Percentiles rank a stretch among this genome's conserved stretches.
These are phyloP conservation scores for Pythium myriotylum DNA, from an alignment of 352 stramenopile genomes.

Conservation along the genomic window DNA sequence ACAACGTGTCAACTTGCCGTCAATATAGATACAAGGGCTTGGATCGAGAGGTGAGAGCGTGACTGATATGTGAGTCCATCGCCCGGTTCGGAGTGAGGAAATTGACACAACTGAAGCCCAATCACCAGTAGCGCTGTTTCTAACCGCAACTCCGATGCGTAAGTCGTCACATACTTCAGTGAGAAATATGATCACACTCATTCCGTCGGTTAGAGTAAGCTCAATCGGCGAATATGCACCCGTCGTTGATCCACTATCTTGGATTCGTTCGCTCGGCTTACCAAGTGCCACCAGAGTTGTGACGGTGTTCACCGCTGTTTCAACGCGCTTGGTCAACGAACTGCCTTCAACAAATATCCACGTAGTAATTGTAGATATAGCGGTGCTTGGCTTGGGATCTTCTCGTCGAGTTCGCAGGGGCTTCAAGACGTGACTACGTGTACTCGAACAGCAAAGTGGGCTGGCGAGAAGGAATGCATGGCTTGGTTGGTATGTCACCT, in stretches of 20 bases:
- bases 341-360: too few relatives aligned
- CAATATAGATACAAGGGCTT: background rate
- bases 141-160: background rate
- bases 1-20: constrained; percentile 1
- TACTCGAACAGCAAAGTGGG: constrained; percentile 6
- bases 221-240: background rate
- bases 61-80: constrained; percentile 6
- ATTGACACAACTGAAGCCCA: background rate
- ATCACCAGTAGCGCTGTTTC: background rate
- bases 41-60: background rate
- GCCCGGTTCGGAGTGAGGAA: background rate
- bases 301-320: background rate
- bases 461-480: constrained; percentile 17
- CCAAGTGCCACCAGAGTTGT: background rate
- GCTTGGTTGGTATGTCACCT: background rate
- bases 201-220: background rate
- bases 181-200: background rate
- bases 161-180: background rate
- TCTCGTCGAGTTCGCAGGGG: background rate
- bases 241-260: background rate
- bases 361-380: too few relatives aligned
- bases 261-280: background rate
- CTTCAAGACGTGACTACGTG: constrained; percentile 15
- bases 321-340: too few relatives aligned
- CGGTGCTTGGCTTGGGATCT: background rate